Evolutionary conservation across 2,329 filamentous ascomycete genomes (phyloP), one percentile per base, ranked within the genome.

Genomic region (Corinectria fuckeliana): DNA sequence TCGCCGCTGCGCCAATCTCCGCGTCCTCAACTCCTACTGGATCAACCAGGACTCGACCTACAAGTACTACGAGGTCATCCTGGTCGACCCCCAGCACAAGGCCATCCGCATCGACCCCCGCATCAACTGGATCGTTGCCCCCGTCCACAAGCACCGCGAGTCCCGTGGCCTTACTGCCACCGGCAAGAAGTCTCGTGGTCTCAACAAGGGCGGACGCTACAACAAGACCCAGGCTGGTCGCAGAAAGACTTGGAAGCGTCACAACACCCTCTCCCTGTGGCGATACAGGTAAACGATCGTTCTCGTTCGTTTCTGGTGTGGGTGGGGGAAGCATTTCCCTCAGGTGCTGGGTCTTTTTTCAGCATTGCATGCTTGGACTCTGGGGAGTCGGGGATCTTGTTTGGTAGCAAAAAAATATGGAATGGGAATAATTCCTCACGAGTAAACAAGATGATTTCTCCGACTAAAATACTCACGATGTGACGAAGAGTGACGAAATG

Each of bases 41-140:
- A 92, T 99, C 88, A 99, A 99, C 91, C 93, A 98, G 88, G 95
- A 99, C 87, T 97, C 93, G 64, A 99, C 95, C 84, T 99, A 98
- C 92, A 99, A 99, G 89, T 99, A 99, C 91, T 99, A 88, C 87
- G 95, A 99, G 86, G 90, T 98, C 83, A 98, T 99, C 86, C 92
- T 97, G 78, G 94, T 99, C 80, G 95, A 99, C 86, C 95, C 95
- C 80, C 91, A 96, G 87, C 95, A 99, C 92, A 98, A 98, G 89
- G 95, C 95, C 78, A 99, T 99, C 88, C 95, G 95, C 82, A 92
- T 91, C 79, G 95, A 99, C 82, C 86, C 95, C 77, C 93, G 95
- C 84, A 98, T 99, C 91, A 99, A 97, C 92, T 99, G 95, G 95
- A 99, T 99, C 88, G 92, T 94, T 85, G 96, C 96, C 85, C 91